Conservation (phyloP, 2,329 filamentous ascomycete genomes). For the Ophiostoma angusticollis region DNA sequence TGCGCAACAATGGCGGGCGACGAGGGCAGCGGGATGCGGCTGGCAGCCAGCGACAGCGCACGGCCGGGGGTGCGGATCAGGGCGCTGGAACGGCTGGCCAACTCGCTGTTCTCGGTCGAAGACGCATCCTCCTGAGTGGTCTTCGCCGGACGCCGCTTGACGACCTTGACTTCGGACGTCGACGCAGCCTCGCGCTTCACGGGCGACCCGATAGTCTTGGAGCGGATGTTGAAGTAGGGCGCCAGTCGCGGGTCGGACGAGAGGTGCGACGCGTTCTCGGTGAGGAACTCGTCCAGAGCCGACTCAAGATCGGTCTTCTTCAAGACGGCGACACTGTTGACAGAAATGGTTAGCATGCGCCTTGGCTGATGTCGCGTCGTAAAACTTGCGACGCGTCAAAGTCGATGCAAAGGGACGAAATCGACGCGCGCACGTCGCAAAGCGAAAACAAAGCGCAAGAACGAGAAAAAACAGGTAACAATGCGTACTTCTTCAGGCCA, state of each 20-base stretch:
- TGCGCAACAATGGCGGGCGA: constrained; percentile 68
- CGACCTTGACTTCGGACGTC: constrained; percentile 27
- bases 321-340: constrained; percentile 49
- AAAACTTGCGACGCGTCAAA: background rate
- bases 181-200: constrained; percentile 38
- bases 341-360: background rate
- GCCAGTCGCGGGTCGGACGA: constrained; percentile 50
- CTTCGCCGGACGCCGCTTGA: constrained; percentile 33
- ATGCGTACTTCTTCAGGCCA: constrained; percentile 55
- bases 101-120: constrained; percentile 23
- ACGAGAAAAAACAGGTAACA: background rate
- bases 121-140: constrained; percentile 15
- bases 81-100: constrained; percentile 28
- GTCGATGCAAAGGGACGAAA: background rate
- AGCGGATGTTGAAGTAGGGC: constrained; percentile 63
- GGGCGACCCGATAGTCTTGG: constrained; percentile 45
- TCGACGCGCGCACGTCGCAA: background rate
- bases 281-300: constrained; percentile 60
- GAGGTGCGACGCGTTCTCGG: constrained; percentile 53
- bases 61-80: constrained; percentile 36
- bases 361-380: background rate
- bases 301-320: constrained; percentile 72
- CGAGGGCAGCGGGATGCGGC: constrained; percentile 60
- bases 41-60: constrained; percentile 36
- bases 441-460: background rate